Conservation (phyloP, 495 filamentous ascomycete genomes). For the Hyaloscypha variabilis region DNA sequence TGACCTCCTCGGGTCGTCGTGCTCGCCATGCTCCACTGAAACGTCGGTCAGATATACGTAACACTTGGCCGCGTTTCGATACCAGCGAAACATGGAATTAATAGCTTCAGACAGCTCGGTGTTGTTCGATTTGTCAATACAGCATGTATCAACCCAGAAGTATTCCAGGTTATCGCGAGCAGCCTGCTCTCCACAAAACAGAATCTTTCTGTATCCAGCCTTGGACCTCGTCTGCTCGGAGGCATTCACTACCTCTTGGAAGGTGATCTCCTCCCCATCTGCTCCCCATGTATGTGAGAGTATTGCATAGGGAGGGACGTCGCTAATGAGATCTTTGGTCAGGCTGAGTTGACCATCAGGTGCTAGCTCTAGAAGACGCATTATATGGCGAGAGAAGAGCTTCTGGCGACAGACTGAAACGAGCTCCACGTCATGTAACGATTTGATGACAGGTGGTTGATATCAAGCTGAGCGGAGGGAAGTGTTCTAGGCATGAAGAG, state of each 20-base stretch:
- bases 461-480: no score
- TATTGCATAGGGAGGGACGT: constrained; percentile 29
- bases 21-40: background rate
- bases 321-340: background rate
- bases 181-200: constrained; percentile 31
- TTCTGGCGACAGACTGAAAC: no score
- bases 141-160: constrained; percentile 46
- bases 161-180: constrained; percentile 25
- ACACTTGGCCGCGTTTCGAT: background rate
- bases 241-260: constrained; percentile 26
- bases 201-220: constrained; percentile 25
- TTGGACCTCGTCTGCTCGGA: background rate
- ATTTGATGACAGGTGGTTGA: no score
- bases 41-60: constrained; percentile 2
- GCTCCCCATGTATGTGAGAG: constrained; percentile 33
- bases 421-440: no score
- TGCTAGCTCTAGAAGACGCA: constrained; percentile 7
- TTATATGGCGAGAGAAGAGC: no score
- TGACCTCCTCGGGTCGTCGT: background rate
- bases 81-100: constrained; percentile 25
- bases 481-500: no score
- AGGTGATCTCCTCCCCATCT: constrained; percentile 31
- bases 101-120: constrained; percentile 40
- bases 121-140: constrained; percentile 35
- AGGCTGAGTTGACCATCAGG: constrained; percentile 11